phyloP scores from a whole-genome alignment of 2,329 filamentous ascomycete genomes.

The Aspergillus hiratsukae region DNA sequence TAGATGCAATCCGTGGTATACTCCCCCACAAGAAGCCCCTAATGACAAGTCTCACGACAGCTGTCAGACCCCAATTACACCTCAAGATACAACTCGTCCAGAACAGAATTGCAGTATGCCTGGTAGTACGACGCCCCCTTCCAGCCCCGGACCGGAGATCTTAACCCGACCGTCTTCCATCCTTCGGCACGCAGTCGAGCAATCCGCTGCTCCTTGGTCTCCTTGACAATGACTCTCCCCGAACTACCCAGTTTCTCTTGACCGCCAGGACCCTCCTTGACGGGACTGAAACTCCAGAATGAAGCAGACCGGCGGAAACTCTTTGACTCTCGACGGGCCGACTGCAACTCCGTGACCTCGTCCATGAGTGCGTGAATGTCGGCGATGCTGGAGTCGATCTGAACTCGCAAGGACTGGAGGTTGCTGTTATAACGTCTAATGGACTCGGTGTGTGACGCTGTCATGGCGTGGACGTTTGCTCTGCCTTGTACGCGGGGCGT shows the following conservation, averaged over 20 bases:
- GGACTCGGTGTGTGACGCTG: constrained; percentile 4
- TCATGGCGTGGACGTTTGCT: neutral
- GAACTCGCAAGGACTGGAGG: constrained; percentile 21
- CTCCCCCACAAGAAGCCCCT: neutral
- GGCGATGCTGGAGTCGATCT: constrained; percentile 24
- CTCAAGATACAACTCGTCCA: constrained; percentile 34
- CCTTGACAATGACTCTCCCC: constrained; percentile 11
- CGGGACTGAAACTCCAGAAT: constrained; percentile 38
- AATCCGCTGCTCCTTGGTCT: constrained; percentile 34
- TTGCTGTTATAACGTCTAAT: constrained; percentile 21
- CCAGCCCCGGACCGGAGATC: constrained; percentile 27
- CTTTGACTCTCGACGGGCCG: constrained; percentile 20
- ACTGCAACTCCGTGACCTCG: constrained; percentile 21
- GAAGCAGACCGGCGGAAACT: constrained; percentile 28
- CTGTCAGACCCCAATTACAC: neutral
- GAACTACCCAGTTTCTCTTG: neutral
- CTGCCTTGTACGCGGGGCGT: neutral
- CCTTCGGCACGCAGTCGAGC: constrained; percentile 29
- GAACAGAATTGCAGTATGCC: constrained; percentile 30
- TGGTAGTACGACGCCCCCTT: constrained; percentile 37
- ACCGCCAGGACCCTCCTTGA: constrained; percentile 12
- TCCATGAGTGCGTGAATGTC: constrained; percentile 24
- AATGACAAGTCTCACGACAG: too few species aligned
- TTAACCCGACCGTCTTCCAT: constrained; percentile 37
- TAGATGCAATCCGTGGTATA: neutral